Conservation (phyloP, 768 basidiomycete genomes). For the Trametes coccinea region DNA sequence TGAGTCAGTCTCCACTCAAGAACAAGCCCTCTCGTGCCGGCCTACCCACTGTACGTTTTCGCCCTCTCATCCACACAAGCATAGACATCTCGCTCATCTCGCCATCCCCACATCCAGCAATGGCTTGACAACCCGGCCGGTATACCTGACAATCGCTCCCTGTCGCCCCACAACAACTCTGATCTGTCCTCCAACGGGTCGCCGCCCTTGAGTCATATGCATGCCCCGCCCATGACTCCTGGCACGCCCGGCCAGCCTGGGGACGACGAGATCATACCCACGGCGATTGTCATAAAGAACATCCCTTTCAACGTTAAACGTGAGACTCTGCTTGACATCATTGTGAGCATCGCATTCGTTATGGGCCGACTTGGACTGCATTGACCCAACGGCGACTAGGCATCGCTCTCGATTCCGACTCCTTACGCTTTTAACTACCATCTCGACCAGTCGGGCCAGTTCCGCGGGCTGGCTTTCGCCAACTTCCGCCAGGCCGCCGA, state of each 20-base stretch:
- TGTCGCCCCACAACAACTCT: constrained; percentile 85
- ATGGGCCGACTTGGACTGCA: not conserved
- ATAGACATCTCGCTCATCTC: constrained; percentile 23
- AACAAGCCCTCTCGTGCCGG: constrained; percentile 68
- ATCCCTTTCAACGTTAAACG: constrained; percentile 99
- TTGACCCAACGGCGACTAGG: constrained; percentile 43
- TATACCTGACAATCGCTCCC: constrained; percentile 68
- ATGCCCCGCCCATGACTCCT: constrained; percentile 46
- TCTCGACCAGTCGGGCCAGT: constrained; percentile 92
- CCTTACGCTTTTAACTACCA: constrained; percentile 99
- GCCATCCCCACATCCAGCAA: constrained; percentile 54
- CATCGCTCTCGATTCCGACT: constrained; percentile 89
- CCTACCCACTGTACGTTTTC: constrained; percentile 66
- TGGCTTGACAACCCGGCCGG: constrained; percentile 70
- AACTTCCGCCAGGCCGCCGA: constrained; percentile 92
- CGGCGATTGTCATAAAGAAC: constrained; percentile 99
- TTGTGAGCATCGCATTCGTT: constrained; percentile 56
- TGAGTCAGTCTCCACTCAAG: constrained; percentile 74
- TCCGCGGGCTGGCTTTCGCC: constrained; percentile 97
- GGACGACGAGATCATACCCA: constrained; percentile 96
- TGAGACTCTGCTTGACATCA: constrained; percentile 94
- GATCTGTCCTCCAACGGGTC: constrained; percentile 89
- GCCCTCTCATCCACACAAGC: constrained; percentile 15
- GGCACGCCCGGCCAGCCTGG: constrained; percentile 45
- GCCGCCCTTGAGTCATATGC: constrained; percentile 50